These are phyloP conservation scores for Pythium periplocum DNA, from an alignment of 352 stramenopile genomes.

Conservation along the genomic window DNA sequence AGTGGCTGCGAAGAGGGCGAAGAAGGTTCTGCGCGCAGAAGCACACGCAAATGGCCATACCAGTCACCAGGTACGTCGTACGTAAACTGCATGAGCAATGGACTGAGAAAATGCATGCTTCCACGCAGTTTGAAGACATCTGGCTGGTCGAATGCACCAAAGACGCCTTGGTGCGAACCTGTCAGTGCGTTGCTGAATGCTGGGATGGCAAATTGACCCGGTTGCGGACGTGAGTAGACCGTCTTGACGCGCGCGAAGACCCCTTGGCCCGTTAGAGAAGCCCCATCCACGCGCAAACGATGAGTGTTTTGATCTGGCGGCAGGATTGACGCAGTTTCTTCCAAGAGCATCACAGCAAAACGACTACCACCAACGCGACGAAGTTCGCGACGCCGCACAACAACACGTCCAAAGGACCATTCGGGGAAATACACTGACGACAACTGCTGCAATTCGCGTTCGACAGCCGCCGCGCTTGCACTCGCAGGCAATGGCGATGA, in stretches of 20 bases:
- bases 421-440: constrained; percentile 3
- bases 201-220: not conserved
- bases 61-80: not conserved
- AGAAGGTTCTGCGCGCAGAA: not conserved
- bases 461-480: not conserved
- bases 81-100: not conserved
- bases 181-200: not conserved
- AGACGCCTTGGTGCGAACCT: too few species aligned
- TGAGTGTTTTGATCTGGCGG: too few species aligned
- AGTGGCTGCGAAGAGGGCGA: not conserved
- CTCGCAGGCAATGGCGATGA: constrained; percentile 4
- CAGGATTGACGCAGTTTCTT: constrained; percentile 8
- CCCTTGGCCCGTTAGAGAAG: constrained; percentile 14
- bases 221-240: not conserved
- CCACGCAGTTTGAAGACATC: too few species aligned
- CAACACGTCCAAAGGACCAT: constrained; percentile 3
- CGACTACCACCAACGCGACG: constrained; percentile 1
- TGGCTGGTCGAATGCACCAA: too few species aligned
- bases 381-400: constrained; percentile 12
- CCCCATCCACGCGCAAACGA: too few species aligned
- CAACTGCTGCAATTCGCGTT: constrained; percentile 8
- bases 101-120: too few species aligned
- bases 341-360: constrained; percentile 18
- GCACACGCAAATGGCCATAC: not conserved
- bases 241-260: constrained; percentile 8